phyloP scores from a whole-genome alignment of 495 filamentous ascomycete genomes.

The Aspergillus cristatus region DNA sequence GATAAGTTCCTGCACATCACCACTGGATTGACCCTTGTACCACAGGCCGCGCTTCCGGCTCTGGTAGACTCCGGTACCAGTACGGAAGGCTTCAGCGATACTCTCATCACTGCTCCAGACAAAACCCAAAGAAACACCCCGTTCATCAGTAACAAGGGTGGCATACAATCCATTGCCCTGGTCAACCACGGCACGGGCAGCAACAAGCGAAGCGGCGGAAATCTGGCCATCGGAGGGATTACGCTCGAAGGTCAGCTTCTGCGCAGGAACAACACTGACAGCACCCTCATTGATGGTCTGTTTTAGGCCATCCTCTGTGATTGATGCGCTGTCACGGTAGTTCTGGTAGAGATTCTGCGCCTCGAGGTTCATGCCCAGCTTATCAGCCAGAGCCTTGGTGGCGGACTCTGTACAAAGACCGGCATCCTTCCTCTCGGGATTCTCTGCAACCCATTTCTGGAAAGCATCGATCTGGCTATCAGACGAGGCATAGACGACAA shows the following conservation, averaged over 20 bases:
- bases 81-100: constrained; percentile 73
- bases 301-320: constrained; percentile 37
- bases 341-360: constrained; percentile 26
- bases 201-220: constrained; percentile 58
- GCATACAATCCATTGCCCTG: constrained; percentile 75
- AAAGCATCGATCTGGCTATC: constrained; percentile 27
- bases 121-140: constrained; percentile 74
- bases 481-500: constrained; percentile 40
- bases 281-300: constrained; percentile 50
- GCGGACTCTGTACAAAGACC: constrained; percentile 42
- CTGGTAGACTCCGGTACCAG: constrained; percentile 89
- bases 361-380: constrained; percentile 28
- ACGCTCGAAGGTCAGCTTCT: constrained; percentile 55
- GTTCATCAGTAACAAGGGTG: constrained; percentile 82
- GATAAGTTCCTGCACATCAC: constrained; percentile 83
- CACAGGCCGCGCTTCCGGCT: constrained; percentile 89
- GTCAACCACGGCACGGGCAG: constrained; percentile 64
- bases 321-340: constrained; percentile 21
- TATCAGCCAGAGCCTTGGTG: constrained; percentile 37
- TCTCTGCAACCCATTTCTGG: constrained; percentile 31
- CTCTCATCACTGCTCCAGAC: constrained; percentile 93
- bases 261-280: constrained; percentile 70
- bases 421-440: constrained; percentile 43
- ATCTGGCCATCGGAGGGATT: constrained; percentile 47
- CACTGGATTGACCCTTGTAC: constrained; percentile 93